Base-by-base conservation (phyloP, 176 grass and related monocot genomes). In the Guadua angustifolia region DNA sequence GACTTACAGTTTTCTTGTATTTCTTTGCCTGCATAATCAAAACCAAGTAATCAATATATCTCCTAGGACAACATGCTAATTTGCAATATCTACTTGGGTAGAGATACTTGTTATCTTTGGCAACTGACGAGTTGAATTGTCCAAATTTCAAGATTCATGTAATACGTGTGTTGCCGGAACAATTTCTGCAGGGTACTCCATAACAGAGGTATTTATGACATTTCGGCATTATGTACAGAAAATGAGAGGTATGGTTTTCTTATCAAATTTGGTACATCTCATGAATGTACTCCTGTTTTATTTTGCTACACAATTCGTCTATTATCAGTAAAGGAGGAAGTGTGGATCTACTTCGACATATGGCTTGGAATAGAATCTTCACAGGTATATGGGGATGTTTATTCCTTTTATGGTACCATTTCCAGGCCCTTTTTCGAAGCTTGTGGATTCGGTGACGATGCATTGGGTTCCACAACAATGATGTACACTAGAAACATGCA, bases 181-280 rank as follows among this genome's bases (percentile, higher is more conserved):
- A 76, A 79, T 79, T 74, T 88, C 68, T 69, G 40, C 83, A 99
- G 93, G 84, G 39, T 90, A 75, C 86, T 99, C 66, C 89, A 73
- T 62, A 94, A 75, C 78, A 95, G 83, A 91, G 91, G 86, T 61
- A 99, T 99, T 85, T 94, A 91, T 83, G 96, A 99, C 86, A 94
- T 99, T 47, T 99, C 91, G 0, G 78, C 91, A 22, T 79, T 95
- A 61, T 99, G 93, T 91, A 92, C 91, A 74, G 86, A 87, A 85
- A 90, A 94, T 11, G 96, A 99, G 71, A 95, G 93, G 91, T 99
- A 92, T 22, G 38, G 0, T 24, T 9, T 65, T 62, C 77, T 32
- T 79, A 3, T 39, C 47, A 78, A 47, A 83, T 74, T 26, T 19
- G 39, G 25, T 38, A 73, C 9, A 59, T 60, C 17, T 36, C 17